Evolutionary conservation across 805 yeast genomes (phyloP), one percentile per base, ranked within the genome.

Genomic region (Candida insectalens): DNA sequence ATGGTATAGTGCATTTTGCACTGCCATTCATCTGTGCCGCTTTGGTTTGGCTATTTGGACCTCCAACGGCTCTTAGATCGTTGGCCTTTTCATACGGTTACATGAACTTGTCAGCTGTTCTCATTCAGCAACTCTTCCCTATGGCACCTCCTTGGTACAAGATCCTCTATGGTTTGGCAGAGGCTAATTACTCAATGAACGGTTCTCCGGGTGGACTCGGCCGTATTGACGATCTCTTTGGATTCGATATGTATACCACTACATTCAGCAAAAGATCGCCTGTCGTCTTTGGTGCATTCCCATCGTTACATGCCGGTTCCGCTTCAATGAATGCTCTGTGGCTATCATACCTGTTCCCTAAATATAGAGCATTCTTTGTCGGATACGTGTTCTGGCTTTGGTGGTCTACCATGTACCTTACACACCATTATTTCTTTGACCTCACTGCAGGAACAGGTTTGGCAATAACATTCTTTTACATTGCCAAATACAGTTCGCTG

Each of bases 401-500:
- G 96, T 88, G 96, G 96, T 71, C 92, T 25, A 89, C 96, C n/a
- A 88, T 89, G 97, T 88, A 88, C 58, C 67, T 88, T 47, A 87
- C 96, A 0, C 97, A 88, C 58, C 97, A 88, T 57, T 88, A 88
- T 56, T 88, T 89, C 52, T 75, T 88, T 41, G 96, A 87, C 53
- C 70, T 88, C 36, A 83, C 83, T 51, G 92, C 87, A 6, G 97
- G 96, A 21, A 87, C 95, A 1, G 69, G 73, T 6, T 62, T 88
- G 39, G 74, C 94, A 0, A 68, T 77, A 41, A 55, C 71, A 8
- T 77, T 83, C 25, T 88, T 83, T 57, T 66, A 69, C 42, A 69
- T 76, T 49, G 80, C 84, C 32, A 77, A 76, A 51, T 74, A 77
- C 48, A 71, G 66, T 14, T 55, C 53, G 39, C 61, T 88, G 49